phyloP scores from a whole-genome alignment of 371 early-diverging fungal species.

The Mucor lusitanicus region DNA sequence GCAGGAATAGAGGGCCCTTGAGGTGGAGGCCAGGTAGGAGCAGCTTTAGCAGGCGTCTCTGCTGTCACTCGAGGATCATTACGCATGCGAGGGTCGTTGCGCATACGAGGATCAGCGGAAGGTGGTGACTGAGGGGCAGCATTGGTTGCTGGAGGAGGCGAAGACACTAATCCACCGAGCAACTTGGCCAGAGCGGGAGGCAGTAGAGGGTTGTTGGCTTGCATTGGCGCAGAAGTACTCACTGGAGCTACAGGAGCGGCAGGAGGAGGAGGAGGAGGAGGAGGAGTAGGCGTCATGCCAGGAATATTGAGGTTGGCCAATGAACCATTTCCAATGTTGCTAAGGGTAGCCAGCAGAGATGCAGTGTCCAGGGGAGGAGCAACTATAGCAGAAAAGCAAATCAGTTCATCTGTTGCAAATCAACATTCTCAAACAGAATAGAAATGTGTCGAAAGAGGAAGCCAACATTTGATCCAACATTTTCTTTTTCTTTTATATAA shows the following conservation, averaged over 20 bases:
- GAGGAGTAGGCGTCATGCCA: conserved; percentile 10
- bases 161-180: conserved; percentile 31
- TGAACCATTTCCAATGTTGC: conserved; percentile 31
- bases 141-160: conserved; percentile 6
- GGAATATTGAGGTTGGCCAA: conserved; percentile 26
- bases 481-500: conserved; percentile 20
- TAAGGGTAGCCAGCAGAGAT: conserved; percentile 30
- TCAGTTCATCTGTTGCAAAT: neutral
- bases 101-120: conserved; percentile 8
- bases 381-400: neutral
- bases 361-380: conserved; percentile 36
- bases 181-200: conserved; percentile 43
- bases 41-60: neutral
- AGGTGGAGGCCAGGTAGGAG: conserved; percentile 24
- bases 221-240: neutral
- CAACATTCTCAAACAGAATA: conserved; percentile 10
- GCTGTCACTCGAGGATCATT: conserved; percentile 3
- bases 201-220: conserved; percentile 3
- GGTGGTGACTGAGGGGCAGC: conserved; percentile 9
- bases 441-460: neutral
- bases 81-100: conserved; percentile 11
- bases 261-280: conserved; percentile 3
- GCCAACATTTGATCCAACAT: conserved; percentile 1
- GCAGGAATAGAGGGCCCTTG: conserved; percentile 19
- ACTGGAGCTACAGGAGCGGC: neutral